These are phyloP conservation scores for Saitozyma sp. DNA, from an alignment of 768 basidiomycete genomes.

Conservation along the genomic window DNA sequence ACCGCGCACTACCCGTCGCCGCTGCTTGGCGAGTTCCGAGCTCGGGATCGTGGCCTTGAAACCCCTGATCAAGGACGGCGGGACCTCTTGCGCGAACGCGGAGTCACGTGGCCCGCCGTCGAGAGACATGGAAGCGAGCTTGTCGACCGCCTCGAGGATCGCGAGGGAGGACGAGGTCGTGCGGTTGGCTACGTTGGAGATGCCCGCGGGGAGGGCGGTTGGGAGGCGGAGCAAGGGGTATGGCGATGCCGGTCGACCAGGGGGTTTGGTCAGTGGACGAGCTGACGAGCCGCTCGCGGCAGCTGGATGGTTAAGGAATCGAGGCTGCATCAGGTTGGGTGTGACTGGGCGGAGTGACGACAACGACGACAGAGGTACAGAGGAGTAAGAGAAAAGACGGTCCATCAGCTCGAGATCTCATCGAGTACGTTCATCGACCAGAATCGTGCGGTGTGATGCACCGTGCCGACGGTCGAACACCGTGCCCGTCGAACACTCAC, in stretches of 20 bases:
- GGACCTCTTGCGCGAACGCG: constrained; percentile 12
- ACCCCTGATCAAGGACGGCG: constrained; percentile 66
- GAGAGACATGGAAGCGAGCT: constrained; percentile 34
- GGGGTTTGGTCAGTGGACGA: background rate
- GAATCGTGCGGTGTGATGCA: too few relatives aligned
- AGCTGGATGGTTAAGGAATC: constrained; percentile 29
- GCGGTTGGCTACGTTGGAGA: constrained; percentile 25
- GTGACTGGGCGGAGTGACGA: constrained; percentile 30
- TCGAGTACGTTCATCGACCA: too few relatives aligned
- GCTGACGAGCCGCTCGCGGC: background rate
- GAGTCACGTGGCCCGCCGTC: constrained; percentile 3
- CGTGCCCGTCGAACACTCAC: constrained; percentile 26
- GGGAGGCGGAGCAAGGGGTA: constrained; percentile 32
- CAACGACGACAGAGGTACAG: background rate
- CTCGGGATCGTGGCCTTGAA: constrained; percentile 95
- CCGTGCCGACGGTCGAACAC: background rate
- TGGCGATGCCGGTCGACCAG: constrained; percentile 22
- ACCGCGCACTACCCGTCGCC: constrained; percentile 71
- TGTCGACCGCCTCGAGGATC: constrained; percentile 49
- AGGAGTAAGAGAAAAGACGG: too few relatives aligned
- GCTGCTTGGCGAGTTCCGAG: constrained; percentile 71
- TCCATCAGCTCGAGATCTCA: too few relatives aligned
- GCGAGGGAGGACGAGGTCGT: constrained; percentile 48
- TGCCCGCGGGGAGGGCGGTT: constrained; percentile 31
- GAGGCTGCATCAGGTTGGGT: constrained; percentile 47